phyloP scores from a whole-genome alignment of 805 yeast genomes.

The Candida loeiensis region DNA sequence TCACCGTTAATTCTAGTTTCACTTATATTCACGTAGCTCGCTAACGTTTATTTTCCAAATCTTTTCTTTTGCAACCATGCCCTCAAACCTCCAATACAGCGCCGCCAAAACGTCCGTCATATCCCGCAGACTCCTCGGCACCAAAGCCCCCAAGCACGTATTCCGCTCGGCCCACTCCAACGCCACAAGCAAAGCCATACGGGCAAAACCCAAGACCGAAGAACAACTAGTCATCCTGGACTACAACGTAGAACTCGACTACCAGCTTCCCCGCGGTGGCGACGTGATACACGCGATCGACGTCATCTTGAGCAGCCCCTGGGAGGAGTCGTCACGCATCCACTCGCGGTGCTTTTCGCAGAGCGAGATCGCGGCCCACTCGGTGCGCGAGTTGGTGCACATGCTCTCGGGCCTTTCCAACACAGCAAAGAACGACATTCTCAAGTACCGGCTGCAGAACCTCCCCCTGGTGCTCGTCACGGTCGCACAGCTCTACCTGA shows the following conservation, averaged over 20 bases:
- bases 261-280: constrained; percentile 28
- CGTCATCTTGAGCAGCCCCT: constrained; percentile 31
- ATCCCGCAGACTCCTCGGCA: constrained; percentile 16
- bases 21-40: no score
- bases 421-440: constrained; percentile 34
- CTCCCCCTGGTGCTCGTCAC: constrained; percentile 42
- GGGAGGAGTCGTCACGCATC: constrained; percentile 34
- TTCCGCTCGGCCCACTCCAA: constrained; percentile 5
- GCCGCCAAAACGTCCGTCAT: constrained; percentile 41
- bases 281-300: constrained; percentile 32
- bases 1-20: no score
- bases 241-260: constrained; percentile 40
- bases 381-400: constrained; percentile 29
- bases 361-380: constrained; percentile 10
- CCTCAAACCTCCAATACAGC: constrained; percentile 27
- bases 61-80: constrained; percentile 7
- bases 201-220: constrained; percentile 1
- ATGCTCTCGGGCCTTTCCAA: constrained; percentile 32
- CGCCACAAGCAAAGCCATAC: constrained; percentile 7
- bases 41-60: no score
- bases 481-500: constrained; percentile 46
- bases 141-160: constrained; percentile 5
- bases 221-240: constrained; percentile 18
- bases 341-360: constrained; percentile 23
- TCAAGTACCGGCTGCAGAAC: constrained; percentile 29